Base-by-base conservation (phyloP, 1,284 basidiomycete genomes). In the Earliella scabrosa region DNA sequence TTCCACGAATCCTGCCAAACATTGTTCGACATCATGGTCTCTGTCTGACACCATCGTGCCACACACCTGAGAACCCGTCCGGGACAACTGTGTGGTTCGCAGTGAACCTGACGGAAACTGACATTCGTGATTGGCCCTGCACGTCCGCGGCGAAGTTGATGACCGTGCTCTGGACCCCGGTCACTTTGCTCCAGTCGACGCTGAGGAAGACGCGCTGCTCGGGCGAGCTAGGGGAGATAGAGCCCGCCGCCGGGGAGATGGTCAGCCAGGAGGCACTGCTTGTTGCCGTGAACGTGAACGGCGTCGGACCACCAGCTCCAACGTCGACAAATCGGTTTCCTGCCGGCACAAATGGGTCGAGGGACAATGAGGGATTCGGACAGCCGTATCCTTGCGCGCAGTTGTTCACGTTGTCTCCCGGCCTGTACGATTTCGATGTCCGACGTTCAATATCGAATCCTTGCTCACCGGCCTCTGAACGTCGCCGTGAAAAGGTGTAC, bases 181-280 rank as follows among this genome's bases (percentile, higher is more conserved):
- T 65, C 7, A 88, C 74, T 53, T 80, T 66, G 45, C 68, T 73
- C 87, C 88, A 90, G 67, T 90, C 82, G 13, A 88, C 82, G 14
- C 76, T 76, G 14, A 81, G 69, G 55, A 80, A 82, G 2, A 90
- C 77, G 3, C 86, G 77, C 43, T 78, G 70, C 64, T 88, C 86
- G 2, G 81, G 77, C 31, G 76, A 70, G 9, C 66, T 63, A 4
- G 78, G 71, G 1, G 80, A 81, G 23, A 89, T 76, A 20, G 76
- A 79, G 0, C 85, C 87, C 11, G 72, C 63, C 0, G 74, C 64
- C 1, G 76, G 71, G 0, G 79, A 78, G 13, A 88, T 64, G 11
- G 68, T 72, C 38, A 88, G 59, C 87, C 86, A 90, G 0, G 79
- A 71, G 7, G 72, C 79, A 57, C 83, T 85, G 50, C 75, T 66